Evolutionary conservation across 768 basidiomycete genomes (phyloP).

Genomic region (Pulveroboletus sp.): DNA sequence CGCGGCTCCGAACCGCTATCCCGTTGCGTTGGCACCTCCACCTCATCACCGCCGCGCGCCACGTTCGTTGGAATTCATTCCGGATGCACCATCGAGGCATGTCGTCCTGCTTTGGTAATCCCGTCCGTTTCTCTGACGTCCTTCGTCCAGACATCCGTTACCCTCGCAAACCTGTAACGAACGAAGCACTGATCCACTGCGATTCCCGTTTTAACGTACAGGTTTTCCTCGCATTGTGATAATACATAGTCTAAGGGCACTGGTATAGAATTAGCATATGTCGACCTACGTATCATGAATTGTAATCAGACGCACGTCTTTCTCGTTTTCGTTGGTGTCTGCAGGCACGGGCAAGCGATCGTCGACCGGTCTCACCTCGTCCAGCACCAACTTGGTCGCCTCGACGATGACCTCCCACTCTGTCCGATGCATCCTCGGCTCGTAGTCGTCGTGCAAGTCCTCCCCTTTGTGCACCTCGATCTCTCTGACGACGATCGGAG

Average conservation of each 20-base stretch:
- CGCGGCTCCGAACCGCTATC: constrained; percentile 9
- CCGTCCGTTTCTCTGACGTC: neutral
- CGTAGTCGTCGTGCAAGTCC: constrained; percentile 58
- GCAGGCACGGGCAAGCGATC: neutral
- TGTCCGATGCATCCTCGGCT: constrained; percentile 69
- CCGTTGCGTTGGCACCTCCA: constrained; percentile 25
- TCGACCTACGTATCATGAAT: neutral
- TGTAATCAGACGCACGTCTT: constrained; percentile 10
- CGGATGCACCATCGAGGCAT: constrained; percentile 15
- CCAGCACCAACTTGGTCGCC: constrained; percentile 68
- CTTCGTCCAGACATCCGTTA: constrained; percentile 14
- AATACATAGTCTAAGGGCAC: constrained; percentile 19
- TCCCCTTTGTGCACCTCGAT: constrained; percentile 74
- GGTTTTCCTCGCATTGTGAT: neutral
- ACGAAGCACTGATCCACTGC: constrained; percentile 15
- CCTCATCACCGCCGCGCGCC: constrained; percentile 27
- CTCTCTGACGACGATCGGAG: constrained; percentile 78
- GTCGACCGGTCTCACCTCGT: constrained; percentile 38
- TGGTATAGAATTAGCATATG: constrained; percentile 19
- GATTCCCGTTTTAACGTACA: constrained; percentile 28
- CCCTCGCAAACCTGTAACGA: constrained; percentile 15
- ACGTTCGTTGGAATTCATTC: constrained; percentile 12
- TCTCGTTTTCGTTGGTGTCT: neutral
- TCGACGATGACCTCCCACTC: constrained; percentile 94
- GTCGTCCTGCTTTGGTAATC: neutral